These are phyloP conservation scores for Malania oleifera DNA, from an alignment of 164 flowering plant genomes.

Conservation along the genomic window DNA sequence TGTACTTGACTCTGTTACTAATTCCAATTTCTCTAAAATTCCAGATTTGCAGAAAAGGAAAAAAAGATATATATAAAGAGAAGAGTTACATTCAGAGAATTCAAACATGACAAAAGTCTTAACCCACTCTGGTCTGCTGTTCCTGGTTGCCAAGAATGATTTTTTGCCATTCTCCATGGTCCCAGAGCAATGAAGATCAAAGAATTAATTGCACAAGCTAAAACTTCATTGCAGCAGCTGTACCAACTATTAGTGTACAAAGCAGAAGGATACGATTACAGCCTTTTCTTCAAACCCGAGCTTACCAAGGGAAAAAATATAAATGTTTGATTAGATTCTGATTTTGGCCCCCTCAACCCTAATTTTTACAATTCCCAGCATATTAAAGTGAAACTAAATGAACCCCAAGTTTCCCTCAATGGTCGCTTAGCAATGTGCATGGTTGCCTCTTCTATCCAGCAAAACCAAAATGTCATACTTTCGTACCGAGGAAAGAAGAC, in stretches of 20 bases:
- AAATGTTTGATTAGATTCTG: constrained; percentile 12
- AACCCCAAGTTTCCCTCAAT: constrained; percentile 4
- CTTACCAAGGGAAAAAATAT: constrained; percentile 9
- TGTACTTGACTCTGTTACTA: too few species aligned
- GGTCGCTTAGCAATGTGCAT: not conserved
- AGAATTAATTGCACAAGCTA: not conserved
- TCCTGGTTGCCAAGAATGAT: too few species aligned
- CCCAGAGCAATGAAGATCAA: not conserved
- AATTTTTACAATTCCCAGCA: constrained; percentile 17
- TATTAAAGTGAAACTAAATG: constrained; percentile 10
- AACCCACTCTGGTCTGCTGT: too few species aligned
- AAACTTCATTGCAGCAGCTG: constrained; percentile 7
- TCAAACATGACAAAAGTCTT: too few species aligned
- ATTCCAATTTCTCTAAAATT: too few species aligned
- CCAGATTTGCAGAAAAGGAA: too few species aligned
- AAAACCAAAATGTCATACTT: constrained; percentile 13
- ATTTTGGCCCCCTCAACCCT: not conserved
- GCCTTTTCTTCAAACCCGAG: constrained; percentile 5
- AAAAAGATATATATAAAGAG: too few species aligned
- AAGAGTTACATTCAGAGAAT: too few species aligned
- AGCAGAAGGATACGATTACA: too few species aligned
- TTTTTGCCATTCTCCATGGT: not conserved
- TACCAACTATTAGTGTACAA: constrained; percentile 16
- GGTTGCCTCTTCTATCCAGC: not conserved
- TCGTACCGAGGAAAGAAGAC: constrained; percentile 28